Evolutionary conservation across 2,329 filamentous ascomycete species (phyloP).

Genomic region (Epichloe coenophiala): DNA sequence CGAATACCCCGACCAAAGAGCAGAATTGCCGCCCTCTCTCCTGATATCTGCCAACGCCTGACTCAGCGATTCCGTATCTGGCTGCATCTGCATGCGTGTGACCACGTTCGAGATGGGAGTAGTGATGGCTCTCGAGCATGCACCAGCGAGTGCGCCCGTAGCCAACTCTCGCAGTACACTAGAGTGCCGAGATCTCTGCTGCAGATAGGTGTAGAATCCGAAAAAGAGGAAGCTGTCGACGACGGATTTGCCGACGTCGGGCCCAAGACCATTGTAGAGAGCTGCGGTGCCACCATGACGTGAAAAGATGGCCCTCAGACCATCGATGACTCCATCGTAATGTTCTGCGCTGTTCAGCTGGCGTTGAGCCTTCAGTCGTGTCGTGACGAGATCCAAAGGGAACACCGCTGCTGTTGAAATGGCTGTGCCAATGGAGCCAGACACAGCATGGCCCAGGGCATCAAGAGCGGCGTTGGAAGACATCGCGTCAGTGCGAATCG

Average conservation of each 20-base stretch:
- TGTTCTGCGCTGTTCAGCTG: constrained; percentile 34
- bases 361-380: constrained; percentile 67
- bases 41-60: constrained; percentile 52
- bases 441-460: constrained; percentile 68
- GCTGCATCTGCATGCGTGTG: constrained; percentile 63
- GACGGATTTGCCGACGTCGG: constrained; percentile 53
- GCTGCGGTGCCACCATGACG: constrained; percentile 56
- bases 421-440: constrained; percentile 65
- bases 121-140: constrained; percentile 60
- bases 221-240: constrained; percentile 79
- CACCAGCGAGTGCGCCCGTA: constrained; percentile 61
- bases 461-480: constrained; percentile 37
- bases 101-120: constrained; percentile 75
- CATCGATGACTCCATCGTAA: constrained; percentile 56
- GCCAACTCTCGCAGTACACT: constrained; percentile 58
- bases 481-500: constrained; percentile 9
- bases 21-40: constrained; percentile 54
- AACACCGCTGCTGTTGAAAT: constrained; percentile 69
- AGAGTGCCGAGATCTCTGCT: constrained; percentile 30
- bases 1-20: constrained; percentile 83
- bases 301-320: constrained; percentile 54
- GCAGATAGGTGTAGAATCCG: constrained; percentile 54
- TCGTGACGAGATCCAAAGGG: constrained; percentile 69
- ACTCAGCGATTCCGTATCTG: constrained; percentile 27
- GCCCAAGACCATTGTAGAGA: constrained; percentile 53